These are phyloP conservation scores for Amanita fuliginea DNA, from an alignment of 768 basidiomycete genomes.

Conservation along the genomic window DNA sequence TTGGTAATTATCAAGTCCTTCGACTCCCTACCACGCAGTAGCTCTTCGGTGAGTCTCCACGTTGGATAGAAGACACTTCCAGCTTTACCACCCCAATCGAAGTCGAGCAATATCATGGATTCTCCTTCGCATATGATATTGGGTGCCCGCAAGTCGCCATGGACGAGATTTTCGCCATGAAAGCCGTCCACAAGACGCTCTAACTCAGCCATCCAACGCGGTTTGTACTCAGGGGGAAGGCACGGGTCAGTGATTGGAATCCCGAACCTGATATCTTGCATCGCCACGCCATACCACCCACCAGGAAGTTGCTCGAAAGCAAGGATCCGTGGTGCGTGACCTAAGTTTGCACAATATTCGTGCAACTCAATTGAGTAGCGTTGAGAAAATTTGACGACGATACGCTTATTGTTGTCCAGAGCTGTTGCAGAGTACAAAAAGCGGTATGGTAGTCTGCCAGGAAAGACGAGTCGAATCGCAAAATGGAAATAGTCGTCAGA, in stretches of 20 bases:
- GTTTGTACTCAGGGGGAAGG: background rate
- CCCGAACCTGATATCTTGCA: conserved; percentile 10
- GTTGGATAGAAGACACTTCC: conserved; percentile 12
- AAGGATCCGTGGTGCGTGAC: conserved; percentile 13
- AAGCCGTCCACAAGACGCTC: conserved; percentile 5
- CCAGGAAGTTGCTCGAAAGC: conserved; percentile 14
- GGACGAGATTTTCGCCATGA: conserved; percentile 12
- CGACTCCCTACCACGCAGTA: conserved; percentile 5
- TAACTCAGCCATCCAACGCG: background rate
- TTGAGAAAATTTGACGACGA: conserved; percentile 13
- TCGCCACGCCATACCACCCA: conserved; percentile 15
- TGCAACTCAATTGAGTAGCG: conserved; percentile 12
- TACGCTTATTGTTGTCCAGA: background rate
- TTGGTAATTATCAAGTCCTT: conserved; percentile 1
- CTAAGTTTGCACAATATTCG: conserved; percentile 8
- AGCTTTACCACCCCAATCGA: conserved; percentile 15
- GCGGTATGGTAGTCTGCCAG: background rate
- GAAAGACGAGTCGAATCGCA: background rate
- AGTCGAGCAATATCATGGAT: conserved; percentile 9
- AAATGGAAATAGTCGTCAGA: conserved; percentile 6
- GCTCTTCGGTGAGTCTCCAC: conserved; percentile 5
- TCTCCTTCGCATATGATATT: conserved; percentile 12
- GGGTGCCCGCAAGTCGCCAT: conserved; percentile 13
- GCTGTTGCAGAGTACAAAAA: conserved; percentile 5
- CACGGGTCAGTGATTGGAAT: background rate